phyloP scores from a whole-genome alignment of 1,139 yeast species.

The Yamadazyma blattariae region DNA sequence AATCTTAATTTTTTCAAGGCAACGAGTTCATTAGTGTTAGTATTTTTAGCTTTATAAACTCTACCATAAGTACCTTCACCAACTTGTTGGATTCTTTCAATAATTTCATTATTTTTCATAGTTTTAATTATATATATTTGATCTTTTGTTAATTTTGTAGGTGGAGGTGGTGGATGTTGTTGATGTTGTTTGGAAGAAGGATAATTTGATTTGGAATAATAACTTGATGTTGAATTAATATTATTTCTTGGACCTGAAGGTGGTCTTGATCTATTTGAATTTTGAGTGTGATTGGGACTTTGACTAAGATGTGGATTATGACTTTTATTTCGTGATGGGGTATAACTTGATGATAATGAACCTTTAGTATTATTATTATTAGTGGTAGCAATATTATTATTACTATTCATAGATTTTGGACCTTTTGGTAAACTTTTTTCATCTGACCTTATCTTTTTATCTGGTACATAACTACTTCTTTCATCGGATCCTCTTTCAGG shows the following conservation, averaged over 20 bases:
- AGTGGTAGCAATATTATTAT: too few species aligned
- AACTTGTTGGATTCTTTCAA: slow-evolving; percentile 42
- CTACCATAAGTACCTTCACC: slow-evolving; percentile 54
- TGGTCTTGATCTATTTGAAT: too few species aligned
- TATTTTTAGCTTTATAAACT: slow-evolving; percentile 58
- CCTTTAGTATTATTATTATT: too few species aligned
- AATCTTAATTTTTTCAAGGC: slow-evolving; percentile 83
- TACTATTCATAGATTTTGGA: slow-evolving; percentile 4
- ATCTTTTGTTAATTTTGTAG: slow-evolving; percentile 16
- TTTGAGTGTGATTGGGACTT: too few species aligned
- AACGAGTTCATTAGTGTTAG: slow-evolving; percentile 64
- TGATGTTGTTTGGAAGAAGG: too few species aligned
- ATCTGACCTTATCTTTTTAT: background rate
- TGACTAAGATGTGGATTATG: too few species aligned
- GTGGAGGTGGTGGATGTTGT: slow-evolving; percentile 4
- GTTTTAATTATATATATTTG: slow-evolving; percentile 37
- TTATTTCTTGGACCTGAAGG: background rate
- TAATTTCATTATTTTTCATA: slow-evolving; percentile 25
- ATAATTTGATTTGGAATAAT: background rate
- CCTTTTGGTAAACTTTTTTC: slow-evolving; percentile 5
- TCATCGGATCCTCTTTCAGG: slow-evolving; percentile 16
- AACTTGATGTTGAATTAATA: too few species aligned
- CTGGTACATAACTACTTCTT: slow-evolving; percentile 13
- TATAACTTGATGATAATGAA: background rate
- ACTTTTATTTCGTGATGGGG: too few species aligned